Percentiles rank a stretch among this genome's conserved stretches.
These are phyloP conservation scores for Graphilbum sp. DNA, from an alignment of 2,329 filamentous ascomycete genomes.

Conservation along the genomic window DNA sequence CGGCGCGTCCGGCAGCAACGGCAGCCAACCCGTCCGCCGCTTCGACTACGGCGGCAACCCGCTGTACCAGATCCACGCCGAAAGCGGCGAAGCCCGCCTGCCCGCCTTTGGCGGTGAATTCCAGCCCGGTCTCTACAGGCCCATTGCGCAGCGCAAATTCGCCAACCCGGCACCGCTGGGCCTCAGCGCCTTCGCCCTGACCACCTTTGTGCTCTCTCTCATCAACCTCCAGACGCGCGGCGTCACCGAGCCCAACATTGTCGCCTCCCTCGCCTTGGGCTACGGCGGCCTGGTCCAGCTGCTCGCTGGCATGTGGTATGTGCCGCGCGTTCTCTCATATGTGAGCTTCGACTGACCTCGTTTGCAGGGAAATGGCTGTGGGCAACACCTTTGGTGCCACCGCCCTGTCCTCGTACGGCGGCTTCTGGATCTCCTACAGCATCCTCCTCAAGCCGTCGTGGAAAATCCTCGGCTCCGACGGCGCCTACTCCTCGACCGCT, in stretches of 20 bases:
- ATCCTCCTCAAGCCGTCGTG: conserved; percentile 57
- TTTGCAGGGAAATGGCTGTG: conserved; percentile 62
- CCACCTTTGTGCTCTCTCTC: conserved; percentile 62
- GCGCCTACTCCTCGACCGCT: conserved; percentile 23
- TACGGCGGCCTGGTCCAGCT: conserved; percentile 70
- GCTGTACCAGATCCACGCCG: conserved; percentile 19
- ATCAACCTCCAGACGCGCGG: conserved; percentile 54
- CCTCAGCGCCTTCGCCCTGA: conserved; percentile 64
- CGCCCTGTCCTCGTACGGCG: conserved; percentile 64
- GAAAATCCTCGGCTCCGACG: conserved; percentile 31
- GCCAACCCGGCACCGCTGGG: conserved; percentile 68
- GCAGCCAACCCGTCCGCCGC: conserved; percentile 7
- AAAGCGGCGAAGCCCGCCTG: conserved; percentile 20
- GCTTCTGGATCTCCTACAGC: conserved; percentile 67
- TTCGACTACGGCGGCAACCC: conserved; percentile 22
- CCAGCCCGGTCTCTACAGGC: conserved; percentile 52
- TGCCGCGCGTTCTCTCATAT: too few species aligned
- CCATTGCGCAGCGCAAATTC: conserved; percentile 51
- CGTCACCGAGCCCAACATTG: conserved; percentile 45
- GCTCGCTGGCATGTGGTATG: conserved; percentile 73
- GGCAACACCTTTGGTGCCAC: conserved; percentile 79
- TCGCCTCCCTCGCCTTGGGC: conserved; percentile 51
- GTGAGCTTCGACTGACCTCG: too few species aligned
- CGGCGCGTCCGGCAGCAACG: conserved; percentile 2
- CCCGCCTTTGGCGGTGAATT: conserved; percentile 57